Conservation (phyloP, 495 filamentous ascomycete genomes). For the Choiromyces venosus region DNA sequence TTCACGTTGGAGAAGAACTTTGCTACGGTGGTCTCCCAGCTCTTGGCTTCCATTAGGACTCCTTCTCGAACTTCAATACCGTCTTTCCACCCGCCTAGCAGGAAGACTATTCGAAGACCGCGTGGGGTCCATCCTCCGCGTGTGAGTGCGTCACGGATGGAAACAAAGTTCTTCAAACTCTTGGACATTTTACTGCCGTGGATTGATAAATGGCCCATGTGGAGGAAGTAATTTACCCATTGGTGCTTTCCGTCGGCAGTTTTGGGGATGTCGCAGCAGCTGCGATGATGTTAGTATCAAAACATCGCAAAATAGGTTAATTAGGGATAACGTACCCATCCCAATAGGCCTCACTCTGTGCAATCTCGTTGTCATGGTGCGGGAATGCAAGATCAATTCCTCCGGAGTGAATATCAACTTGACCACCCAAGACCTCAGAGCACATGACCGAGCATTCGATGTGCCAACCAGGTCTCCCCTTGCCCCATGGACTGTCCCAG, state of each 20-base stretch:
- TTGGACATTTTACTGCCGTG: constrained; percentile 93
- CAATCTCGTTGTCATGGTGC: constrained; percentile 94
- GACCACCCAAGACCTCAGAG: constrained; percentile 69
- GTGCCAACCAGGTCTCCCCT: constrained; percentile 89
- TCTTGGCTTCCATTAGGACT: constrained; percentile 62
- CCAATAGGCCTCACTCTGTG: constrained; percentile 88
- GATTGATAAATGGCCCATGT: constrained; percentile 92
- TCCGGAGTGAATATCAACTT: constrained; percentile 89
- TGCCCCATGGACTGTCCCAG: constrained; percentile 82
- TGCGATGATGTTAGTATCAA: constrained; percentile 28
- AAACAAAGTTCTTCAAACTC: constrained; percentile 94
- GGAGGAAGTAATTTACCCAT: constrained; percentile 94
- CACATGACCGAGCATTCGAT: constrained; percentile 99
- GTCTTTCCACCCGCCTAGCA: constrained; percentile 83
- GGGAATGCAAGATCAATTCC: constrained; percentile 92
- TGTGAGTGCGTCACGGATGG: constrained; percentile 75
- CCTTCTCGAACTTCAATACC: constrained; percentile 86
- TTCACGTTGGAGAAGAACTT: constrained; percentile 87
- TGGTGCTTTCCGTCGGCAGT: constrained; percentile 51
- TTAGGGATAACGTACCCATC: constrained; percentile 27
- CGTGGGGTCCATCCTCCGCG: constrained; percentile 73
- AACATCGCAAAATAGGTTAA: constrained; percentile 2
- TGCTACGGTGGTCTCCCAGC: constrained; percentile 76
- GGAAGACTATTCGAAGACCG: constrained; percentile 75
- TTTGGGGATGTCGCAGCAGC: constrained; percentile 40